A percentile compares a stretch with the other conserved stretches of the same genome.
These are phyloP conservation scores for Marchantia polymorpha DNA, from an alignment of 225 moss, liverwort and hornwort genomes.

Conservation along the genomic window DNA sequence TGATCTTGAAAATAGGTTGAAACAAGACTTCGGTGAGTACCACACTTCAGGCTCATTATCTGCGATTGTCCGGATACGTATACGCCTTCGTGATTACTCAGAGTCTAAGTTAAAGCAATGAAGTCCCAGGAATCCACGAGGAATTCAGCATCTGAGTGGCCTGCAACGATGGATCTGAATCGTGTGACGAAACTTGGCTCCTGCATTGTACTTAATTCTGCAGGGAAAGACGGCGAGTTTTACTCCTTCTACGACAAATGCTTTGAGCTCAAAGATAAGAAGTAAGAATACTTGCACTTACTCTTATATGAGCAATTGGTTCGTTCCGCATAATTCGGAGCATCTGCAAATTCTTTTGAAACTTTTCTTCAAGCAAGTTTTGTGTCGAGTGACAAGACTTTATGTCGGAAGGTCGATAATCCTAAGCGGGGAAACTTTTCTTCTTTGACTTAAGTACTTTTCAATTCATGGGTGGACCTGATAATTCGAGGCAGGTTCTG, in stretches of 20 bases:
- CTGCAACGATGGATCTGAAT: background rate
- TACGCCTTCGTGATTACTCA: background rate
- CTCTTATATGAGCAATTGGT: no score
- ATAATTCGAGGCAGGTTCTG: background rate
- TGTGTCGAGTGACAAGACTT: background rate
- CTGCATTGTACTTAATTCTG: background rate
- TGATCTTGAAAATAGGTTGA: slow-evolving; percentile 69
- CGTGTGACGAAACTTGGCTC: background rate
- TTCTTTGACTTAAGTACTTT: background rate
- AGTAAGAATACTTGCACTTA: slow-evolving; percentile 44
- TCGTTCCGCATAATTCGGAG: no score
- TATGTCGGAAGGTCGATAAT: background rate
- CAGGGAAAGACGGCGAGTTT: slow-evolving; percentile 89
- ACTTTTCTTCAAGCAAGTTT: background rate
- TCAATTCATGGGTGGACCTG: background rate
- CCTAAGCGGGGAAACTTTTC: background rate
- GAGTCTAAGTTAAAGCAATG: background rate
- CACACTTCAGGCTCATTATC: background rate
- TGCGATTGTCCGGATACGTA: background rate
- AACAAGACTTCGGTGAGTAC: slow-evolving; percentile 70
- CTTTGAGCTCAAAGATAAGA: slow-evolving; percentile 82
- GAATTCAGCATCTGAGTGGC: background rate
- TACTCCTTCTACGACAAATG: slow-evolving; percentile 75
- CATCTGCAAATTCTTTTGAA: background rate
- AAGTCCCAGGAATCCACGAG: background rate